These are phyloP conservation scores for Spinacia oleracea DNA, from an alignment of 179 eudicot genomes.

Conservation along the genomic window DNA sequence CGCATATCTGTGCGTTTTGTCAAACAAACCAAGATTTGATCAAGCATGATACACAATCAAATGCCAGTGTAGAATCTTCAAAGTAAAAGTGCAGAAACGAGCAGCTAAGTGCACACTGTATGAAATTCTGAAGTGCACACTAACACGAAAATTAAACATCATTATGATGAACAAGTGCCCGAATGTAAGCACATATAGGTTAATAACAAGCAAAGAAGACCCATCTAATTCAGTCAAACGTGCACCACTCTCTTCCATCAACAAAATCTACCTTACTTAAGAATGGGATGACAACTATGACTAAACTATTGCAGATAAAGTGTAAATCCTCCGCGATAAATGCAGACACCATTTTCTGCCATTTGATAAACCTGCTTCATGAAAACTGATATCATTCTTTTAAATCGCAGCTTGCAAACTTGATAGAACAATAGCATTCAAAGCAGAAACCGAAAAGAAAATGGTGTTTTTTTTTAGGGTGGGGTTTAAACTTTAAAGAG, in stretches of 20 bases:
- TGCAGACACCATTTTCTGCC: neutral
- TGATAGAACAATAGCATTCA: neutral
- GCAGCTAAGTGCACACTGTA: neutral
- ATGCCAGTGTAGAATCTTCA: no score
- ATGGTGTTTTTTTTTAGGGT: neutral
- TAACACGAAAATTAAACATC: neutral
- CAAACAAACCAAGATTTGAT: no score
- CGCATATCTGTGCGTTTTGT: no score
- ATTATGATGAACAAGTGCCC: neutral
- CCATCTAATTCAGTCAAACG: neutral
- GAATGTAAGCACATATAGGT: neutral
- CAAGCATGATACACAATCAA: no score
- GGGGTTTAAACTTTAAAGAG: neutral
- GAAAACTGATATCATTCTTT: neutral
- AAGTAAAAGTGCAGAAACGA: neutral
- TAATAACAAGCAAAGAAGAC: neutral
- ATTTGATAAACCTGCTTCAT: conserved; percentile 3
- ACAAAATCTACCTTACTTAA: neutral
- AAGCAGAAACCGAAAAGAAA: neutral
- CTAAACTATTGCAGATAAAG: neutral
- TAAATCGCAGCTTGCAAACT: neutral
- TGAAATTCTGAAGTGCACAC: neutral
- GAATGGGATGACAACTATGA: neutral
- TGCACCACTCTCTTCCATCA: neutral
- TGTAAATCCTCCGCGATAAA: neutral